Evolutionary conservation across 306 rosid genomes (phyloP), one percentile per base, ranked within the genome.

Genomic region (Rubus idaeus): DNA sequence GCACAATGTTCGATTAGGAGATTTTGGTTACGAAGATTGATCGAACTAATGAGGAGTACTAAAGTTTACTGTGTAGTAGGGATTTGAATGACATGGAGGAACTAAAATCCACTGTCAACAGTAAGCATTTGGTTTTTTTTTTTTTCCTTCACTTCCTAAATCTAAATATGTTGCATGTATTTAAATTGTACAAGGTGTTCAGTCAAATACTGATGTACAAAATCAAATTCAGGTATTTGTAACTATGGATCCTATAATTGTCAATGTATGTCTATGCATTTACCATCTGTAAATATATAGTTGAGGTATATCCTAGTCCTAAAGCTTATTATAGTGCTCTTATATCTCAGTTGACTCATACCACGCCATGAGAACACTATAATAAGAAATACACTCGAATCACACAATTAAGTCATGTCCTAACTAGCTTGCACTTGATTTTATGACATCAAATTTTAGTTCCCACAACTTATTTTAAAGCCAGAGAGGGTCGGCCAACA

Each of bases 1-100:
- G 86, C 87, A 95, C 81, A 95, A 95, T 57, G 92, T 95, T 68
- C 83, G 93, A 78, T 92, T 97, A 95, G 97, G 97, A 56, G 97
- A 92, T 84, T 84, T 89, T 37, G 76, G 88, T 3, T 78, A 73
- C 0, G 91, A 92, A 21, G 95, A 89, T 63, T 88, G 47, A 89
- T 63, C 87, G 47, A 64, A 64, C 21, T 7, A 37, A 2, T 14
- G 45, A 63, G 18, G 40, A 11, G 9, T 35, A 30, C 67, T 5
- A 35, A 11, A 30, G 13, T 60, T 17, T 16, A 39, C 20, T 39
- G 10, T 35, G 11, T 63, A 41, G 9, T n/a, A n/a, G 30, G 49
- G 8, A 41, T 41, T 66, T 16, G 8, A 66, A 41, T 8, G 70
- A 66, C 69, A 40, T 18, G 47, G 69, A 37, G 26, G 16, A 6